Evolutionary conservation across 2,329 filamentous ascomycete genomes (phyloP).

Genomic region (Cladophialophora carrionii): DNA sequence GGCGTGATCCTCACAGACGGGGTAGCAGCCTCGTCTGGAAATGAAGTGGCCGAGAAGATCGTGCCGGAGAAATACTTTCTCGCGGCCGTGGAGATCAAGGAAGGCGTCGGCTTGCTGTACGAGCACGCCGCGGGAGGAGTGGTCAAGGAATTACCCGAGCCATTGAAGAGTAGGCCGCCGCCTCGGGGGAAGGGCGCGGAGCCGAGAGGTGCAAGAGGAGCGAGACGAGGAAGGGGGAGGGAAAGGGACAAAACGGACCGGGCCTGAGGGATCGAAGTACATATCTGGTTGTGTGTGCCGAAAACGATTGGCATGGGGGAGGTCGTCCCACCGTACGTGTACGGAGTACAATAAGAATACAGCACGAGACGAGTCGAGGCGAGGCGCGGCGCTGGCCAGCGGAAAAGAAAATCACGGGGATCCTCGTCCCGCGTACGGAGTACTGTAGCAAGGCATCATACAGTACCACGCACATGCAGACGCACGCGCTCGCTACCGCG

Average conservation of each 20-base stretch:
- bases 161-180: conserved; percentile 48
- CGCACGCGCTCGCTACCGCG: no score
- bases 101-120: conserved; percentile 72
- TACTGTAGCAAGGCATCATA: no score
- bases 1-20: conserved; percentile 68
- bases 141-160: conserved; percentile 53
- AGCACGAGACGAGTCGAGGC: no score
- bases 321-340: no score
- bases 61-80: conserved; percentile 71
- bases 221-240: conserved; percentile 16
- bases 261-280: neutral
- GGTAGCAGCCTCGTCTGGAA: conserved; percentile 37
- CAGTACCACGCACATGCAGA: no score
- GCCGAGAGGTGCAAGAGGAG: conserved; percentile 20
- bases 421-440: no score
- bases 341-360: no score
- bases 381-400: no score
- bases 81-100: conserved; percentile 72
- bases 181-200: conserved; percentile 43
- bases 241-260: neutral
- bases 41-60: conserved; percentile 41
- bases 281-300: no score
- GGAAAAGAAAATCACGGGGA: no score
- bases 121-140: conserved; percentile 56
- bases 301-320: no score